phyloP scores from a whole-genome alignment of 306 rosid genomes.

The Acacia crassicarpa region DNA sequence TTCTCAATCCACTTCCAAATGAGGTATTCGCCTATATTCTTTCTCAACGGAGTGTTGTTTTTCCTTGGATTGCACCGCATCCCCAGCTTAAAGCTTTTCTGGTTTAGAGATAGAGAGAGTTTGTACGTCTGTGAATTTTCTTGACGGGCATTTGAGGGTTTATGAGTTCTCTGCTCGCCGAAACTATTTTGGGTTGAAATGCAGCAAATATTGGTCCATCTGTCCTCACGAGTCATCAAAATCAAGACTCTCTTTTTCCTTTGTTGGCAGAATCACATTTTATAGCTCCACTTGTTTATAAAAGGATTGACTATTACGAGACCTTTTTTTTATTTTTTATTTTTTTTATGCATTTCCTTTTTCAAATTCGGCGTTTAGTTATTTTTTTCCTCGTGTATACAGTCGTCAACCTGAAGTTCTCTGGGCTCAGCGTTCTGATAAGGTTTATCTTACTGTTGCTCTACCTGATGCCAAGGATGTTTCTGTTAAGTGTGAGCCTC shows the following conservation, averaged over 20 bases:
- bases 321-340: neutral
- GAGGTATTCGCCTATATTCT: neutral
- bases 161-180: neutral
- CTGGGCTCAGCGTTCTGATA: constrained; percentile 94
- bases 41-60: neutral
- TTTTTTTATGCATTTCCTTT: neutral
- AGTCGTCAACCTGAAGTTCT: constrained; percentile 92
- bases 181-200: neutral
- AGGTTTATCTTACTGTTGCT: constrained; percentile 77
- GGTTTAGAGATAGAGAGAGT: neutral
- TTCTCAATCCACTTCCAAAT: neutral
- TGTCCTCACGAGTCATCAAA: neutral
- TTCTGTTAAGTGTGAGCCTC: constrained; percentile 72
- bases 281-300: neutral
- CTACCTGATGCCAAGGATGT: constrained; percentile 87
- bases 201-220: neutral
- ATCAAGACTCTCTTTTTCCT: neutral
- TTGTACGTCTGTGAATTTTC: neutral
- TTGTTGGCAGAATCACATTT: neutral
- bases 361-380: neutral
- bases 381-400: neutral
- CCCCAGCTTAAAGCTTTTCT: neutral
- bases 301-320: neutral
- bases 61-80: neutral
- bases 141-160: neutral